A percentile compares a stretch with the other conserved stretches of the same genome.
phyloP scores from a whole-genome alignment of 129 eudicot species.

The Flaveria ramosissima region DNA sequence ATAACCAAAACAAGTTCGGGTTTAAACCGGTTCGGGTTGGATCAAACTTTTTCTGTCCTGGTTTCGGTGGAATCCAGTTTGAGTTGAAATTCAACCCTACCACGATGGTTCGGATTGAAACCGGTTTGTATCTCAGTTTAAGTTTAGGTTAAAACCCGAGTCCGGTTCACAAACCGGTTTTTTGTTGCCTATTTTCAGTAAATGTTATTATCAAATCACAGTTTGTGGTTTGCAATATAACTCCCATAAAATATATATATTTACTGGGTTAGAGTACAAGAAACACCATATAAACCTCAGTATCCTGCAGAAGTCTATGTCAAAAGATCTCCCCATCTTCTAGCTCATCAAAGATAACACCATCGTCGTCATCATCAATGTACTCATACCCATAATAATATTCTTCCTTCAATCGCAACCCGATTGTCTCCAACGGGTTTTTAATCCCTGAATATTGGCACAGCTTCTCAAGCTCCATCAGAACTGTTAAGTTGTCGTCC shows the following conservation, averaged over 20 bases:
- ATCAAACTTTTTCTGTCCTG: too few species aligned
- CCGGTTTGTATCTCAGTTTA: too few species aligned
- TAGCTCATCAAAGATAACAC: conserved; percentile 27
- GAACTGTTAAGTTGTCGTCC: conserved; percentile 33
- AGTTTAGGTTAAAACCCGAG: too few species aligned
- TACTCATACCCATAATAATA: conserved; percentile 39
- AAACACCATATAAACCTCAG: conserved; percentile 21
- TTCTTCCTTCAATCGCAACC: conserved; percentile 36
- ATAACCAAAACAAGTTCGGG: too few species aligned
- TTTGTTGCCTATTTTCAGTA: neutral
- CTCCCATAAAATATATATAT: conserved; percentile 22
- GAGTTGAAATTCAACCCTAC: too few species aligned
- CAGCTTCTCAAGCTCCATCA: conserved; percentile 41
- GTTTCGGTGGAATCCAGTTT: too few species aligned
- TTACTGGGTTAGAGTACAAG: conserved; percentile 30
- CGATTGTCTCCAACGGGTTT: conserved; percentile 35
- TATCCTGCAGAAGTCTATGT: conserved; percentile 2
- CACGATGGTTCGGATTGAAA: too few species aligned
- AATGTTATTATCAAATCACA: neutral
- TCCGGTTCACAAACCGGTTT: too few species aligned
- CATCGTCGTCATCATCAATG: conserved; percentile 33
- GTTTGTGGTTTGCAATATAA: conserved; percentile 3
- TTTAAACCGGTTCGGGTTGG: too few species aligned
- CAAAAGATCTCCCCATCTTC: conserved; percentile 46
- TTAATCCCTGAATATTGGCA: conserved; percentile 36